phyloP scores from a whole-genome alignment of 2,329 filamentous ascomycete species.

The Aureobasidium musti region DNA sequence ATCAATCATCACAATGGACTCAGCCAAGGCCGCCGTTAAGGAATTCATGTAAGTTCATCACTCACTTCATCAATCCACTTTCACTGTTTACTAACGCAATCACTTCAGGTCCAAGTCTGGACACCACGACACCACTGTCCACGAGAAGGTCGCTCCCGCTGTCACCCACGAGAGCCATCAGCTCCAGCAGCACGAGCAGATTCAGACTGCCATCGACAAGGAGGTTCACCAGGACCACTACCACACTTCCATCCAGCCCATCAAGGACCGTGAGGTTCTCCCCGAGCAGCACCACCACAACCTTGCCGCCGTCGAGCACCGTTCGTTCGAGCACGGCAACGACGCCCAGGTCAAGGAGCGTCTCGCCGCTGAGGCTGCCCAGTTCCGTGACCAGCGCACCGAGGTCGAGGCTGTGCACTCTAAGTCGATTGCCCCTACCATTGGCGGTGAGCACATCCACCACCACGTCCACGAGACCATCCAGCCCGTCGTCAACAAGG shows the following conservation, averaged over 20 bases:
- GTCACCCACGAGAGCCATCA: constrained; percentile 63
- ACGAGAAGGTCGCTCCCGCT: constrained; percentile 63
- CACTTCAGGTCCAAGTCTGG: constrained; percentile 42
- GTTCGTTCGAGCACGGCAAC: constrained; percentile 63
- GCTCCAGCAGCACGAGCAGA: constrained; percentile 63
- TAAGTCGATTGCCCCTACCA: constrained; percentile 50
- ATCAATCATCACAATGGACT: constrained; percentile 56
- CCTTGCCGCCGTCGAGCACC: constrained; percentile 60
- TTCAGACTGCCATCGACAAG: constrained; percentile 64
- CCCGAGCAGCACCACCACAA: constrained; percentile 67
- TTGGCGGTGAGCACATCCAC: constrained; percentile 65
- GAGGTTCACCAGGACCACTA: constrained; percentile 73
- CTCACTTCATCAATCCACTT: not conserved
- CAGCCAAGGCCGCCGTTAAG: constrained; percentile 63
- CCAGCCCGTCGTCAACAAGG: constrained; percentile 69
- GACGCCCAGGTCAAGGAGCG: constrained; percentile 50
- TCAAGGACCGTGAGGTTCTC: constrained; percentile 50
- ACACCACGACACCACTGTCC: constrained; percentile 69
- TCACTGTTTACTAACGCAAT: not conserved
- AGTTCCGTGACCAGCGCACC: constrained; percentile 56
- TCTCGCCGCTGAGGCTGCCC: constrained; percentile 56
- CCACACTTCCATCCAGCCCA: constrained; percentile 67
- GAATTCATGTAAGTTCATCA: constrained; percentile 55
- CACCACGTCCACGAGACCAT: constrained; percentile 69
- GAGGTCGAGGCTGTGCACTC: constrained; percentile 55